These are phyloP conservation scores for Pichia sp. DNA, from an alignment of 1,139 yeast genomes.

Conservation along the genomic window DNA sequence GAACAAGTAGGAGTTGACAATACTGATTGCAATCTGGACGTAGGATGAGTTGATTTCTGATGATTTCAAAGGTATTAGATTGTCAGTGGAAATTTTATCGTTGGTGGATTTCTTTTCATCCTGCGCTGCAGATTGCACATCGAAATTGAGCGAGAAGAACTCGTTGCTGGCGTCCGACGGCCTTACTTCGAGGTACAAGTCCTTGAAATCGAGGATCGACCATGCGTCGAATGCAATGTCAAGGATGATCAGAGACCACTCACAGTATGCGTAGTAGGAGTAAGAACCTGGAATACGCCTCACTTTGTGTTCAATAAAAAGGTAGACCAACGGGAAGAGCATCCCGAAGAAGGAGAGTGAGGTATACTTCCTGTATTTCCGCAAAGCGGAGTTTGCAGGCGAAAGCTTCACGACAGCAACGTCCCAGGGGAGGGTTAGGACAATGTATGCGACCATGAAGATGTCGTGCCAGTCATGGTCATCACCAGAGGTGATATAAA, in stretches of 20 bases:
- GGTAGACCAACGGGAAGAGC: constrained; percentile 76
- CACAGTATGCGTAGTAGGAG: constrained; percentile 88
- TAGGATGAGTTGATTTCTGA: constrained; percentile 33
- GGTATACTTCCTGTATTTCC: constrained; percentile 50
- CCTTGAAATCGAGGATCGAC: constrained; percentile 64
- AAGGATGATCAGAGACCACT: constrained; percentile 81
- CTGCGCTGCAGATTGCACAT: constrained; percentile 13
- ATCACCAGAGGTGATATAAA: constrained; percentile 92
- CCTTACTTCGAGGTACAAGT: constrained; percentile 43
- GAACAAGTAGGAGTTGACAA: constrained; percentile 62
- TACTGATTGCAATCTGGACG: constrained; percentile 44
- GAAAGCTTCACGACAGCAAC: constrained; percentile 56
- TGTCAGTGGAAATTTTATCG: neutral
- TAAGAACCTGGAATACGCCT: constrained; percentile 89
- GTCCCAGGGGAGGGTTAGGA: constrained; percentile 91
- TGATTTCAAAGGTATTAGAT: constrained; percentile 21
- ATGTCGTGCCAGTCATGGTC: constrained; percentile 96
- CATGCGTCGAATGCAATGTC: constrained; percentile 85
- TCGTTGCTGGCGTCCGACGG: constrained; percentile 32
- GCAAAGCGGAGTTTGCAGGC: constrained; percentile 44
- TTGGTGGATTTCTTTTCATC: neutral
- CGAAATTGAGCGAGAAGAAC: constrained; percentile 31
- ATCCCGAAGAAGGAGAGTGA: constrained; percentile 63
- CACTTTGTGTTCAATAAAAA: constrained; percentile 91
- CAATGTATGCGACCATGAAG: constrained; percentile 86